Evolutionary conservation across 2,329 filamentous ascomycete species (phyloP).

Genomic region (Aspergillus eucalypticola): DNA sequence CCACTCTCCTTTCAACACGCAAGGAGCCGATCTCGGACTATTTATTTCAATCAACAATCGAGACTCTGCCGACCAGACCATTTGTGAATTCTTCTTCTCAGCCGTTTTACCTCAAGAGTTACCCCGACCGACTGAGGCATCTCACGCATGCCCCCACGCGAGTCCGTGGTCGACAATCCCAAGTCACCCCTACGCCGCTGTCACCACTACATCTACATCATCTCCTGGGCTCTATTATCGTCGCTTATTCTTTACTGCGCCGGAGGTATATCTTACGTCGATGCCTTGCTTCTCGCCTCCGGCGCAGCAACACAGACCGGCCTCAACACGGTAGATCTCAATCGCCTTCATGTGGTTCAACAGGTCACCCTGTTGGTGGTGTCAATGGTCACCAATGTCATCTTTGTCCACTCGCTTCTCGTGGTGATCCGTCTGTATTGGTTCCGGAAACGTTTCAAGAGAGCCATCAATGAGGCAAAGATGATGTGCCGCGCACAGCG

Average conservation of each 20-base stretch:
- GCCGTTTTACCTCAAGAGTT: background rate
- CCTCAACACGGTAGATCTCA: slow-evolving; percentile 71
- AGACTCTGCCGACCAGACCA: background rate
- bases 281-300: slow-evolving; percentile 80
- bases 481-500: slow-evolving; percentile 59
- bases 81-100: background rate
- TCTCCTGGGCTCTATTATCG: slow-evolving; percentile 68
- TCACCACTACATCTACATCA: slow-evolving; percentile 68
- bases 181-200: slow-evolving; percentile 14
- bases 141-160: slow-evolving; percentile 12
- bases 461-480: slow-evolving; percentile 71
- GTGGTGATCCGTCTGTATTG: slow-evolving; percentile 90
- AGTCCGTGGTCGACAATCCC: slow-evolving; percentile 13
- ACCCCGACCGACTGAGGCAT: background rate
- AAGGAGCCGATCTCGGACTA: background rate
- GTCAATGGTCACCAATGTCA: slow-evolving; percentile 74
- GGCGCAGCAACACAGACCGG: slow-evolving; percentile 88
- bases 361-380: slow-evolving; percentile 70
- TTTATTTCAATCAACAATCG: background rate
- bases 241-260: slow-evolving; percentile 71
- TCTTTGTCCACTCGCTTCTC: slow-evolving; percentile 77
- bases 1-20: background rate
- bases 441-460: slow-evolving; percentile 92
- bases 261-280: slow-evolving; percentile 69
- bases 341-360: slow-evolving; percentile 66